Percentiles rank a stretch among this genome's conserved stretches.
Conservation (phyloP, 179 eudicot species). For the Camellia oleifera region DNA sequence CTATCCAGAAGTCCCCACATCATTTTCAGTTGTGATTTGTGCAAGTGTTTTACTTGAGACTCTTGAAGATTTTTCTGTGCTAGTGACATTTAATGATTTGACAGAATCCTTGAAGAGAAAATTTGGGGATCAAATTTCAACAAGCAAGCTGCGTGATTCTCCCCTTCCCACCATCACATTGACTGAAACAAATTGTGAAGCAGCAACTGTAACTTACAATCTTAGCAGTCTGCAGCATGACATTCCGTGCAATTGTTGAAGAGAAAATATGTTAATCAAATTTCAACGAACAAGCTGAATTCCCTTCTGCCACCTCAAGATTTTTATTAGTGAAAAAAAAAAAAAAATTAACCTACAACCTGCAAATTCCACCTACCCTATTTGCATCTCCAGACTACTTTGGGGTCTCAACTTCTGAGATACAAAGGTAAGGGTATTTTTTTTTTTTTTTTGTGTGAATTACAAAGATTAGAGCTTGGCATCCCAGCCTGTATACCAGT, state of each 20-base stretch:
- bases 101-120: constrained; percentile 36
- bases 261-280: neutral
- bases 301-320: neutral
- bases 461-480: neutral
- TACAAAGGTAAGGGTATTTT: neutral
- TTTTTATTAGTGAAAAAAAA: neutral
- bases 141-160: constrained; percentile 21
- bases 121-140: constrained; percentile 24
- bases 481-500: neutral
- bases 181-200: constrained; percentile 22
- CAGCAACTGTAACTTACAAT: neutral
- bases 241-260: neutral
- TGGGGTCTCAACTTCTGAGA: neutral
- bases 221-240: neutral
- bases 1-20: neutral
- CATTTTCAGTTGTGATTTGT: neutral
- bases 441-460: too few species aligned
- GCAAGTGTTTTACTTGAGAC: neutral
- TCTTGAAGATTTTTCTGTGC: neutral
- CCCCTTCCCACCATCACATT: constrained; percentile 30
- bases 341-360: neutral
- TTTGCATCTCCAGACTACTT: neutral
- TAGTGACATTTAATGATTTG: neutral
- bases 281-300: neutral
- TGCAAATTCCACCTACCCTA: neutral